Evolutionary conservation across 2,329 filamentous ascomycete species (phyloP), one percentile per base, ranked within the genome.

Genomic region (Ustulina deusta): DNA sequence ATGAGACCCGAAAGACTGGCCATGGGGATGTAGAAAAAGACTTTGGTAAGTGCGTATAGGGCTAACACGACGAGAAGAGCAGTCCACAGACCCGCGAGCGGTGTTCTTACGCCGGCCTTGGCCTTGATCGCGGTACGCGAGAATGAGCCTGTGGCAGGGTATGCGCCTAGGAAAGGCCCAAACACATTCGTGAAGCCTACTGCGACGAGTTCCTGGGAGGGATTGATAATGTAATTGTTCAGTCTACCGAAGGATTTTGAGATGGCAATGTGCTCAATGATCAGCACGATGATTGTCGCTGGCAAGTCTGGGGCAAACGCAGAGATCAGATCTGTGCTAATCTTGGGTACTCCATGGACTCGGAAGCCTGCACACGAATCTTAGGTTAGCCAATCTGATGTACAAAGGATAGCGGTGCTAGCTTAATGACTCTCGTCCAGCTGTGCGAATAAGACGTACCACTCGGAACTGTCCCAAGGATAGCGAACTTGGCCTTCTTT

Each of bases 111-210:
- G 77, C 93, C 93, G 61, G 93, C 93, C 81, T 97, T 97, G n/a
- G 93, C 93, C 80, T 97, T 97, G 83, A 97, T 97, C 58, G 93
- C 94, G 25, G 93, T 97, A 69, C 93, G 89, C 7, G 92, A 95
- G 84, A 97, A 97, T 1, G 93, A 97, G 6, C 93, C 94, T 11
- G 93, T 97, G 0, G 93, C 92, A 3, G 93, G 93, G 74, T 97
- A 97, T 1, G 85, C 93, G 59, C 93, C 92, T 1, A 95, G 83
- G 83, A 96, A 95, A 10, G 92, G 91, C 6, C 90, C 91, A 2
- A 94, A 83, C 3, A 94, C 79, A 73, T 95, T 95, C 36, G 88
- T 89, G 2, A 93, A 87, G 40, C 92, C 92, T 69, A 94, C 91
- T 13, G 91, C 91, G 32, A 94, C 89, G 40, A 94, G 82, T 76